Evolutionary conservation across 2,329 filamentous ascomycete species (phyloP), one percentile per base, ranked within the genome.

Genomic region (Phialophora tarda): DNA sequence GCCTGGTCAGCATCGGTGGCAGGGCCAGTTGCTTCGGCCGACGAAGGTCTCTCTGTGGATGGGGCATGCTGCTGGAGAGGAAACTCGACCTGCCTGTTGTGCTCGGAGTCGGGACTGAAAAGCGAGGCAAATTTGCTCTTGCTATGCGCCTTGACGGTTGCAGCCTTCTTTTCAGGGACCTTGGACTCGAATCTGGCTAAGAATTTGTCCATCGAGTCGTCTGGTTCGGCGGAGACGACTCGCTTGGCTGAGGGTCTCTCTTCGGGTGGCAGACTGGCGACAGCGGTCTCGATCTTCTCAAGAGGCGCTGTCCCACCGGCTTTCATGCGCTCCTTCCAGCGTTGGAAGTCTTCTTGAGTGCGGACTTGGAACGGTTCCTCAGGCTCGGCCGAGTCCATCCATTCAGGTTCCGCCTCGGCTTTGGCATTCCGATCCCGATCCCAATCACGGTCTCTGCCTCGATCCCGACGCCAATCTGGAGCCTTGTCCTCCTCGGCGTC

Each of bases 301-400:
- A 48, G 23, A 6, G 64, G 53, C 10, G 66, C 59, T 24, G 62
- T 32, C 41, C 69, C 63, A 86, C 68, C 86, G 47, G 88, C 88
- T 78, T 91, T 94, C 92, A 96, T 96, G 70, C 85, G 86, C 73
- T 96, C 92, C 84, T 97, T 97, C 88, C 94, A 97, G 72, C 91
- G 91, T 79, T 96, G 90, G 77, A 97, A 96, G 71, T 97, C 93
- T 75, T 96, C 93, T 74, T 92, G 89, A 0, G 93, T 97, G 73
- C 92, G 91, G 4, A 84, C 86, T 73, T 90, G 87, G 41, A 66
- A 70, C 4, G 68, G 63, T 38, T 70, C 68, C 21, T 90, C 89
- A 24, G 84, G 79, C 53, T 83, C 84, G 17, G 88, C 87, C 65
- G 89, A 85, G 75, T 96, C 92, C 78, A 97, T 84, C 94, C 78